Evolutionary conservation across 169 alveolate genomes (phyloP).

Genomic region (Plasmodium gaboni): DNA sequence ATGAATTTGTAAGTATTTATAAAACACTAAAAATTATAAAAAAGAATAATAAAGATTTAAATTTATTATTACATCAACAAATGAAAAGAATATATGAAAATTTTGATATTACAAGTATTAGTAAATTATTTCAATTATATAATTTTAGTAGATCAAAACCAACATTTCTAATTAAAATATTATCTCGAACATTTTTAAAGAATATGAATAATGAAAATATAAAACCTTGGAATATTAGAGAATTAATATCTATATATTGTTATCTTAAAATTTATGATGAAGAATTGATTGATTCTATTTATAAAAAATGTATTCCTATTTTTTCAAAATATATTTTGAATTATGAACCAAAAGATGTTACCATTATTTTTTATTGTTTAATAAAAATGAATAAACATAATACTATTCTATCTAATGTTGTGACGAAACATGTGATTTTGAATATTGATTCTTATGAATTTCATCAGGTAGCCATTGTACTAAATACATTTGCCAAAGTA

Average conservation of each 20-base stretch:
- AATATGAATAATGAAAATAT: not conserved
- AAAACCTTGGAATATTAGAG: constrained; percentile 64
- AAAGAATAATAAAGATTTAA: constrained; percentile 32
- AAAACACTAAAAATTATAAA: constrained; percentile 42
- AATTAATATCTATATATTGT: constrained; percentile 45
- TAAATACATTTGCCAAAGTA: constrained; percentile 25
- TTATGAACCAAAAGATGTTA: constrained; percentile 55
- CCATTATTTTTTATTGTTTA: constrained; percentile 37
- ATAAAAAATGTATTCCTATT: constrained; percentile 43
- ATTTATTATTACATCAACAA: constrained; percentile 61
- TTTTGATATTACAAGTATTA: constrained; percentile 50
- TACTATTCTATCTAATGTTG: constrained; percentile 22
- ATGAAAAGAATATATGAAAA: constrained; percentile 60
- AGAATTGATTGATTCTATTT: constrained; percentile 14
- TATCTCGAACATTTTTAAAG: constrained; percentile 27
- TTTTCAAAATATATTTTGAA: constrained; percentile 25
- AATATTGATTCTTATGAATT: constrained; percentile 29
- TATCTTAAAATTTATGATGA: constrained; percentile 30
- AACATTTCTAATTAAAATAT: constrained; percentile 26
- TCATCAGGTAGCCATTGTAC: constrained; percentile 45
- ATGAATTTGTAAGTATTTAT: constrained; percentile 48
- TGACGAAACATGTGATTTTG: constrained; percentile 29
- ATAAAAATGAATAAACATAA: constrained; percentile 41
- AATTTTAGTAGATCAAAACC: constrained; percentile 34
- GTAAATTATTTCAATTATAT: constrained; percentile 64